Evolutionary conservation across 129 eudicot genomes (phyloP).

Genomic region (Flaveria bidentis): DNA sequence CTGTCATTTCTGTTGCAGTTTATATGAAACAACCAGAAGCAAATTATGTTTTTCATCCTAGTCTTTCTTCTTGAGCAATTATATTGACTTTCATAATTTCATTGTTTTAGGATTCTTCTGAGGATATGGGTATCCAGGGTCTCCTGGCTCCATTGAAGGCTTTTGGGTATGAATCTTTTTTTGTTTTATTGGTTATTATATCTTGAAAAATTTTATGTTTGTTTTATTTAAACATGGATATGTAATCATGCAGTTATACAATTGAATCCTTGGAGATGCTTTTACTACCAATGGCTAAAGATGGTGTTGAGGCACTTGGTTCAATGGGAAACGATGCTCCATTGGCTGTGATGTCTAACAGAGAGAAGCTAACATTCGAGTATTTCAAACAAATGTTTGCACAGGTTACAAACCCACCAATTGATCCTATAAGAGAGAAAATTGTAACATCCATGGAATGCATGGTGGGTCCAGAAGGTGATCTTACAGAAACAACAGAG

Average conservation of each 20-base stretch:
- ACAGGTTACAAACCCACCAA: slow-evolving; percentile 98
- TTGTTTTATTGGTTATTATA: neutral
- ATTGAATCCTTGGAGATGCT: slow-evolving; percentile 92
- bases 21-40: neutral
- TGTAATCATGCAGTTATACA: slow-evolving; percentile 58
- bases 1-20: neutral
- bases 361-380: slow-evolving; percentile 93
- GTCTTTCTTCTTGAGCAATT: slow-evolving; percentile 11
- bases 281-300: slow-evolving; percentile 97
- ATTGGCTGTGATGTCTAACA: slow-evolving; percentile 93
- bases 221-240: neutral
- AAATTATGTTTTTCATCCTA: neutral
- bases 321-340: slow-evolving; percentile 99
- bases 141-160: slow-evolving; percentile 90
- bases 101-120: slow-evolving; percentile 42
- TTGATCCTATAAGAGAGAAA: slow-evolving; percentile 97
- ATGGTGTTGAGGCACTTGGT: slow-evolving; percentile 93
- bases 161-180: slow-evolving; percentile 60
- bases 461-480: slow-evolving; percentile 99
- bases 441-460: slow-evolving; percentile 98
- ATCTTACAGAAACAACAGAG: slow-evolving; percentile 97
- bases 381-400: slow-evolving; percentile 99
- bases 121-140: slow-evolving; percentile 83
- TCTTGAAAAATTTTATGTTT: neutral
- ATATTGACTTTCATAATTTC: neutral